Evolutionary conservation across 2,329 filamentous ascomycete genomes (phyloP).

Genomic region (Sporothrix sp.): DNA sequence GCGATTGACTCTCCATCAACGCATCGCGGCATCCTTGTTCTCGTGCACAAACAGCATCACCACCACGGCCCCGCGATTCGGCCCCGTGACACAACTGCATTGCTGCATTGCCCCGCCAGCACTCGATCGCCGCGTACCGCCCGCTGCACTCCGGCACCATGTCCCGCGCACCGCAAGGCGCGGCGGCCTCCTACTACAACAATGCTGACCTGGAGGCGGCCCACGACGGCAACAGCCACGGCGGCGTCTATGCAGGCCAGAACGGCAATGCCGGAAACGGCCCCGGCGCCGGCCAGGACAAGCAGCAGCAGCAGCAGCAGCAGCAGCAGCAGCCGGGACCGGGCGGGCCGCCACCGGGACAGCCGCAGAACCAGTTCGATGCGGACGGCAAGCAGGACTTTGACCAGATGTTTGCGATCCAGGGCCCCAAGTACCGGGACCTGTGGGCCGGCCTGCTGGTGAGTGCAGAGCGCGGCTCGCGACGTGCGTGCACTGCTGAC

Average conservation of each 20-base stretch:
- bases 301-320: neutral
- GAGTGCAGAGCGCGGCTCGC: slow-evolving; percentile 21
- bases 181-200: slow-evolving; percentile 13
- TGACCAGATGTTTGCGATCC: slow-evolving; percentile 71
- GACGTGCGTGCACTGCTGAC: neutral
- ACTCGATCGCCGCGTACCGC: neutral
- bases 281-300: neutral
- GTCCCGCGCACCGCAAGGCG: slow-evolving; percentile 12
- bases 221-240: neutral
- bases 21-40: neutral
- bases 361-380: slow-evolving; percentile 23
- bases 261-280: neutral
- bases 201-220: neutral
- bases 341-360: neutral
- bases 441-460: slow-evolving; percentile 78
- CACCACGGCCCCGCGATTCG: too few species aligned
- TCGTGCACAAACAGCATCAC: too few species aligned
- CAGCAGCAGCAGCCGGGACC: neutral
- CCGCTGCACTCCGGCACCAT: neutral
- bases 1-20: neutral
- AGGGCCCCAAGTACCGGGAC: slow-evolving; percentile 82
- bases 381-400: slow-evolving; percentile 49
- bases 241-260: neutral
- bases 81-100: neutral
- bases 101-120: neutral